These are phyloP conservation scores for Ceratocystis lukuohia DNA, from an alignment of 2,329 filamentous ascomycete species.

Conservation along the genomic window DNA sequence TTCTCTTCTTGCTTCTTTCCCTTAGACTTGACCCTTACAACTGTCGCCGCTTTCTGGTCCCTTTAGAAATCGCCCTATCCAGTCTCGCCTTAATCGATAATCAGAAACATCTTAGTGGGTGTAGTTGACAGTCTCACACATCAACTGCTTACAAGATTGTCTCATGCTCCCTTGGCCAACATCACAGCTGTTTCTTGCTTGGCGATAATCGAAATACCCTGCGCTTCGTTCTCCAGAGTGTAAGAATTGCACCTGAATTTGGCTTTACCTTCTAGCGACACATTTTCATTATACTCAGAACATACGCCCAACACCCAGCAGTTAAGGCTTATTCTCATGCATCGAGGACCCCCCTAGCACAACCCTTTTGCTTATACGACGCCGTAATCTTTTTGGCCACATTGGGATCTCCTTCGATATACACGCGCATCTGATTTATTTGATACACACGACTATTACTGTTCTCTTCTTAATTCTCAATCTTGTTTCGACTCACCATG, in stretches of 20 bases:
- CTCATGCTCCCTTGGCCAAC: background rate
- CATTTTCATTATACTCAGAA: background rate
- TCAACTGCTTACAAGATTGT: background rate
- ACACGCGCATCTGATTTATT: background rate
- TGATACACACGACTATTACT: background rate
- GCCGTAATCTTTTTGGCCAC: background rate
- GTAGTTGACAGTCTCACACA: background rate
- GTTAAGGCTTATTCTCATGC: slow-evolving; percentile 1
- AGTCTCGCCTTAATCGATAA: background rate
- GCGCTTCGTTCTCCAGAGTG: background rate
- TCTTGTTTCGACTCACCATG: slow-evolving; percentile 19
- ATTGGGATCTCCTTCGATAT: background rate
- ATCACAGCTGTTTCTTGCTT: background rate
- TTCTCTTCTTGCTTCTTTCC: background rate
- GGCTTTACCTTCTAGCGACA: background rate
- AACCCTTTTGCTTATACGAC: background rate
- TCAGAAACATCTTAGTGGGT: background rate
- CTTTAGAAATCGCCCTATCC: background rate
- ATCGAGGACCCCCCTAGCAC: slow-evolving; percentile 10
- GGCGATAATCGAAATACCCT: background rate
- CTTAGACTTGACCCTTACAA: background rate
- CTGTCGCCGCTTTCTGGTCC: background rate
- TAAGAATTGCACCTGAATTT: background rate
- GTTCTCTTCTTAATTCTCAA: slow-evolving; percentile 12
- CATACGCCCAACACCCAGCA: background rate